Conservation (phyloP, 805 yeast genomes). For the Candida railenensis region DNA sequence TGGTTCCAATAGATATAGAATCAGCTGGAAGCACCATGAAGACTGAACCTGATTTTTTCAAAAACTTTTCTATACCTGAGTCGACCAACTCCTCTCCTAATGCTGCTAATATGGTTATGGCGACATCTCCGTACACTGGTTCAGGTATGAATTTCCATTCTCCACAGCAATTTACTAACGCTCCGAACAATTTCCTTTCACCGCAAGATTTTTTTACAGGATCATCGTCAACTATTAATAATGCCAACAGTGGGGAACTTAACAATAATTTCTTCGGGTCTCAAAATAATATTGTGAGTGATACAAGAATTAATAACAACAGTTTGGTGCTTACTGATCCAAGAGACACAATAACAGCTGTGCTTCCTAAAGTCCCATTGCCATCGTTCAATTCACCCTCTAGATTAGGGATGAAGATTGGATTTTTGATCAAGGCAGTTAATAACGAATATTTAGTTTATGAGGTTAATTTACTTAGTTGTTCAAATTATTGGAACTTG, state of each 20-base stretch:
- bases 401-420: slow-evolving; percentile 68
- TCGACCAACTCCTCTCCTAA: slow-evolving; percentile 20
- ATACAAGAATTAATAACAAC: background rate
- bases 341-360: slow-evolving; percentile 51
- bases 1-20: background rate
- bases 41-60: slow-evolving; percentile 15
- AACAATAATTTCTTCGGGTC: background rate
- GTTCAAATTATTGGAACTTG: slow-evolving; percentile 65
- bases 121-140: slow-evolving; percentile 28
- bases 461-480: slow-evolving; percentile 69
- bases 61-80: slow-evolving; percentile 7
- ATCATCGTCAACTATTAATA: background rate
- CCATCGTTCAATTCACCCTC: slow-evolving; percentile 72
- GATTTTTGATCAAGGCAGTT: slow-evolving; percentile 54
- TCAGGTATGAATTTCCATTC: slow-evolving; percentile 30
- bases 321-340: slow-evolving; percentile 29
- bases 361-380: slow-evolving; percentile 57
- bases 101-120: slow-evolving; percentile 9
- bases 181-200: slow-evolving; percentile 31
- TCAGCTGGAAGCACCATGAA: background rate
- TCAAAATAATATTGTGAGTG: background rate
- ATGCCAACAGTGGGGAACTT: background rate
- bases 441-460: slow-evolving; percentile 32
- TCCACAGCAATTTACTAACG: slow-evolving; percentile 36
- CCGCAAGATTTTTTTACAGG: slow-evolving; percentile 22